phyloP scores from a whole-genome alignment of 75 land plant genomes.

The Gnetum montanum region DNA sequence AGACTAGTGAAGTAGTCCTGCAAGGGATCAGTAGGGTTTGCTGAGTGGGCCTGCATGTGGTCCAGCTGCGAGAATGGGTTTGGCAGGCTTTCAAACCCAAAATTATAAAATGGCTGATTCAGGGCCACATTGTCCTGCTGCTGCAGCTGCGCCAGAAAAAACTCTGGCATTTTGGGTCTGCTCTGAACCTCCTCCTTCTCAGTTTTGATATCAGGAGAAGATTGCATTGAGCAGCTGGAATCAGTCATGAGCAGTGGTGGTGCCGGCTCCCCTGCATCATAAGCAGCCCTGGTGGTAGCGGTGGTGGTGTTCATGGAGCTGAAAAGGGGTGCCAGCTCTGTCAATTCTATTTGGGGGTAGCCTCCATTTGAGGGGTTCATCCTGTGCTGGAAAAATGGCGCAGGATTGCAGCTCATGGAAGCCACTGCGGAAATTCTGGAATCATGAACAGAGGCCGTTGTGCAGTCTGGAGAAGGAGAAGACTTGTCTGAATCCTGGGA shows the following conservation, averaged over 20 bases:
- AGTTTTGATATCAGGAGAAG: conserved; percentile 23
- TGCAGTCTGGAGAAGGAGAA: background rate
- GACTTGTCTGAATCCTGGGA: conserved; percentile 5
- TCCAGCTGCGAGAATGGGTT: conserved; percentile 4
- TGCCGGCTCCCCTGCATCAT: conserved; percentile 22
- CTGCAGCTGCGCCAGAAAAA: conserved; percentile 2
- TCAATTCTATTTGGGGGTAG: background rate
- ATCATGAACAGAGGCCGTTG: background rate
- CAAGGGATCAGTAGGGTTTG: background rate
- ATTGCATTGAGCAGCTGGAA: conserved; percentile 35
- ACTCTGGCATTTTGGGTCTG: conserved; percentile 18
- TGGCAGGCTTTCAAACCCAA: background rate
- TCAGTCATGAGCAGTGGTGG: conserved; percentile 30
- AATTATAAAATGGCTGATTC: background rate
- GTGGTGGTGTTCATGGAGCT: conserved; percentile 1
- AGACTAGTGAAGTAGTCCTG: conserved; percentile 6
- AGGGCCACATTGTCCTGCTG: background rate
- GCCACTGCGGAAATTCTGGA: background rate
- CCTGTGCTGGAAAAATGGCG: background rate
- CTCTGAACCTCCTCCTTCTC: conserved; percentile 36
- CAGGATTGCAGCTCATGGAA: conserved; percentile 1
- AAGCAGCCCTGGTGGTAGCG: background rate
- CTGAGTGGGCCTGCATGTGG: background rate
- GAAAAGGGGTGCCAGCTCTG: background rate
- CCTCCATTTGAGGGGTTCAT: background rate